Evolutionary conservation across 805 yeast genomes (phyloP), one percentile per base, ranked within the genome.

Genomic region (Deakozyma indianensis): DNA sequence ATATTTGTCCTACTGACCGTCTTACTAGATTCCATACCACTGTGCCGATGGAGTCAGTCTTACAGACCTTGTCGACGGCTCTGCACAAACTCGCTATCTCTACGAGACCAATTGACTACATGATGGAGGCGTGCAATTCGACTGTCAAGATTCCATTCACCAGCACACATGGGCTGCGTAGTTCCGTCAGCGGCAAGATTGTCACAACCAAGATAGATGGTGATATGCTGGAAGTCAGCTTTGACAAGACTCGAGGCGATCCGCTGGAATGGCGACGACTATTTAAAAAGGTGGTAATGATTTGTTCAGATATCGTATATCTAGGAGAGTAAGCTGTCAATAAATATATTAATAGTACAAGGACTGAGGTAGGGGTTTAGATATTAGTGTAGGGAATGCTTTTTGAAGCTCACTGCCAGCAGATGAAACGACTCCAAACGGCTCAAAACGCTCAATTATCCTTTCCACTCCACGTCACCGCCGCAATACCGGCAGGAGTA

Each of bases 191-290:
- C 47, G 27, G 47, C 52, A 3, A 20, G 62, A 57, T 43, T 45
- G 60, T 18, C 47, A 50, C 22, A 49, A 48, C 28, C 47, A 56
- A 38, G 46, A 41, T 2, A 46, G 57, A 41, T 29, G 25, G 7
- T 64, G 62, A 1, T 48, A 47, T 22, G 49, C 56, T 22, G 41
- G 72, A 70, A 44, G 66, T 80, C 0, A 75, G 71, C 45, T 78
- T 80, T 52, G 59, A 70, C 29, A 75, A 75, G 51, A 63, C 70
- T 2, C 68, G 69, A 28, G 84, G 83, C 0, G 86, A 80, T 60
- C 86, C 87, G 0, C 56, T 80, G 35, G 87, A 80, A 57, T 80
- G 87, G 87, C 68, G 87, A 59, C 61, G 77, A 15, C 62, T 80
- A 18, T 80, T 81, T 61, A 77, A 77, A 54, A 67, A 68, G 42